Conservation (phyloP, 352 stramenopile genomes). For the Stramenopiles sp. region DNA sequence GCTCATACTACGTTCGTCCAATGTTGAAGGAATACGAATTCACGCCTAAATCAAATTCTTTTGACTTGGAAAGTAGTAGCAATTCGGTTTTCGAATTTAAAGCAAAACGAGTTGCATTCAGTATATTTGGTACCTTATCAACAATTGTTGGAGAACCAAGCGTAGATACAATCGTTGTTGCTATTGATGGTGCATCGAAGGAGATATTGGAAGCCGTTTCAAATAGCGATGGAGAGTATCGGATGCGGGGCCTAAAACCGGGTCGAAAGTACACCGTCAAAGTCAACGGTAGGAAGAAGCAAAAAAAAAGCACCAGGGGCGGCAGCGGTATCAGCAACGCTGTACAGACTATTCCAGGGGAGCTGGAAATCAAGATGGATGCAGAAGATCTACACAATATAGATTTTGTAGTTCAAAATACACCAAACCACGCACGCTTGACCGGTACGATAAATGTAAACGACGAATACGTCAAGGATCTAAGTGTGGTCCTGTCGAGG, state of each 20-base stretch:
- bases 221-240: neutral
- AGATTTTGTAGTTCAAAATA: neutral
- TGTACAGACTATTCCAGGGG: neutral
- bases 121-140: neutral
- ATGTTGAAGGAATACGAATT: constrained; percentile 9
- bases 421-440: neutral
- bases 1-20: neutral
- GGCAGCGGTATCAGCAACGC: neutral
- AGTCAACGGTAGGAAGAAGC: neutral
- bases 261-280: neutral
- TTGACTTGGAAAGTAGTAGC: neutral
- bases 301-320: neutral
- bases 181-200: neutral
- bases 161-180: neutral
- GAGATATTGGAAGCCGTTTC: neutral
- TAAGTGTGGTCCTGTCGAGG: neutral
- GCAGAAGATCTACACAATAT: neutral
- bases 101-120: constrained; percentile 1
- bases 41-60: neutral
- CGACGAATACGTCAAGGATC: neutral
- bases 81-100: neutral
- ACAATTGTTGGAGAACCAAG: neutral
- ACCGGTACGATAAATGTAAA: neutral
- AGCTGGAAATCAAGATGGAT: neutral
- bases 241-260: neutral